phyloP scores from a whole-genome alignment of 2,329 filamentous ascomycete genomes.

The Conoideocrella luteorostrata region DNA sequence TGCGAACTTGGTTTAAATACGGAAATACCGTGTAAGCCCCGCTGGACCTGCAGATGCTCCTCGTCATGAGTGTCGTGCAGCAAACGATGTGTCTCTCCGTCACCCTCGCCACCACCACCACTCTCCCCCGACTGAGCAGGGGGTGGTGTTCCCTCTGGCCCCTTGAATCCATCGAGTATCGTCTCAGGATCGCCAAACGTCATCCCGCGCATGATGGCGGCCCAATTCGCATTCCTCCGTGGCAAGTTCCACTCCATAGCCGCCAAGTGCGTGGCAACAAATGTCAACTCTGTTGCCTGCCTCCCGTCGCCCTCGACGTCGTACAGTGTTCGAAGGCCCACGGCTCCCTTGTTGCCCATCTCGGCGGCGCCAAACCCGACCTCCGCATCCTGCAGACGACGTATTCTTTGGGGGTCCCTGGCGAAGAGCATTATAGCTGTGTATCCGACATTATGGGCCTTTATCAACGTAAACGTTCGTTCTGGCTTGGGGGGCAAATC shows the following conservation, averaged over 20 bases:
- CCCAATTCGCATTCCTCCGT: constrained; percentile 82
- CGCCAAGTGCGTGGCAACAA: constrained; percentile 82
- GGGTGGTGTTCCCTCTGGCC: constrained; percentile 7
- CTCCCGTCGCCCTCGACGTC: constrained; percentile 18
- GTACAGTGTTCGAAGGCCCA: constrained; percentile 68
- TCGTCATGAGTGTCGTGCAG: constrained; percentile 29
- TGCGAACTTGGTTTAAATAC: constrained; percentile 72
- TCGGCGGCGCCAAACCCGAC: constrained; percentile 79
- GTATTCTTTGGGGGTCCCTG: constrained; percentile 53
- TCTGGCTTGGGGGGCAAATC: constrained; percentile 14
- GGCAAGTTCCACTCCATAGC: constrained; percentile 76
- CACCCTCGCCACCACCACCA: constrained; percentile 16
- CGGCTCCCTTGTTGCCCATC: constrained; percentile 94
- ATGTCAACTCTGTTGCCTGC: constrained; percentile 62
- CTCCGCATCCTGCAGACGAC: constrained; percentile 66
- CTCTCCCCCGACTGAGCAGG: constrained; percentile 2
- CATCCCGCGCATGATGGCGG: constrained; percentile 69
- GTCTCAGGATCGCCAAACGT: constrained; percentile 60
- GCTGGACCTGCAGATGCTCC: constrained; percentile 31
- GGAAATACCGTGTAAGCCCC: constrained; percentile 47
- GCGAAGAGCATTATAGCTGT: constrained; percentile 85
- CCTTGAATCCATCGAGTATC: constrained; percentile 22
- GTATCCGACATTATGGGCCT: constrained; percentile 75
- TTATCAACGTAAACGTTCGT: constrained; percentile 60
- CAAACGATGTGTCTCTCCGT: constrained; percentile 23